phyloP scores from a whole-genome alignment of 1,284 basidiomycete species.

The Meira nashicola region DNA sequence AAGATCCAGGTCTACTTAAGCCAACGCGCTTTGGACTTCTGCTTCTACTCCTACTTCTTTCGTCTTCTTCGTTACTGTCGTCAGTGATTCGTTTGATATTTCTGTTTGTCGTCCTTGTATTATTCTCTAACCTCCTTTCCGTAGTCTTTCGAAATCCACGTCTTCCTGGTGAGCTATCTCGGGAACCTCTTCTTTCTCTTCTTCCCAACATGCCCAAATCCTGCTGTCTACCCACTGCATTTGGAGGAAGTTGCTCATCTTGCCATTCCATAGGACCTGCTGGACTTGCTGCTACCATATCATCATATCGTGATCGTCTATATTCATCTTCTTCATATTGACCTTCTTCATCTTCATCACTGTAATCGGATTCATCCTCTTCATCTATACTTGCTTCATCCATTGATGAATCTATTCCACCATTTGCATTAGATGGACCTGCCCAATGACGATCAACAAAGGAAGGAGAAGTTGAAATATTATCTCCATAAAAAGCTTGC shows the following conservation, averaged over 20 bases:
- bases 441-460: conserved; percentile 47
- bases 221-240: conserved; percentile 15
- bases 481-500: conserved; percentile 51
- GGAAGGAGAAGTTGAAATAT: conserved; percentile 48
- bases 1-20: background rate
- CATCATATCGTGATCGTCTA: conserved; percentile 14
- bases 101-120: background rate
- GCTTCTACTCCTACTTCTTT: conserved; percentile 12
- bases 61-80: background rate
- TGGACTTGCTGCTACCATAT: conserved; percentile 4
- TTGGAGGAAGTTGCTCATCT: conserved; percentile 31
- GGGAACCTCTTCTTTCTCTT: conserved; percentile 11
- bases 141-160: conserved; percentile 17
- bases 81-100: background rate
- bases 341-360: background rate
- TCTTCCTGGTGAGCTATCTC: conserved; percentile 15
- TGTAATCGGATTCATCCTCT: conserved; percentile 22
- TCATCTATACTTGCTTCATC: conserved; percentile 34
- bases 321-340: conserved; percentile 13
- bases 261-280: conserved; percentile 25
- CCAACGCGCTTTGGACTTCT: conserved; percentile 9
- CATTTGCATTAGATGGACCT: conserved; percentile 20
- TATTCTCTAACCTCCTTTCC: conserved; percentile 21
- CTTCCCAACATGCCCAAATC: conserved; percentile 11
- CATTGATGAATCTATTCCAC: conserved; percentile 21